phyloP scores from a whole-genome alignment of 1,139 yeast species.

The Yamadazyma diddensiae region DNA sequence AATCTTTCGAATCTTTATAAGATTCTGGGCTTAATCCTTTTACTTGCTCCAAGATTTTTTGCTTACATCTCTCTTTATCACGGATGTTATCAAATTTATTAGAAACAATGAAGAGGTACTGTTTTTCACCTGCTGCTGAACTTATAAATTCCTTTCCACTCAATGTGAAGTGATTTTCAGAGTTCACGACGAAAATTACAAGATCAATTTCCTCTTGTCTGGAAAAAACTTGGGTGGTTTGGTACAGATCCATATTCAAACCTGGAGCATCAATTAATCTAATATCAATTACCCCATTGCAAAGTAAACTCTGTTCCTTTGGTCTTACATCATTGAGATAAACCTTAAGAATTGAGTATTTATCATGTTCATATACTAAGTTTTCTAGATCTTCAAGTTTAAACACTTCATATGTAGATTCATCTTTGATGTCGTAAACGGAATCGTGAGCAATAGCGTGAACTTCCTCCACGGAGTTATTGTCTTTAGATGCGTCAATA shows the following conservation, averaged over 20 bases:
- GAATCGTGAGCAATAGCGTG: conserved; percentile 79
- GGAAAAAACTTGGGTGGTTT: conserved; percentile 92
- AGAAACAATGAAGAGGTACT: conserved; percentile 89
- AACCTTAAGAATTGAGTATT: conserved; percentile 70
- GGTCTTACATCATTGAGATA: conserved; percentile 78
- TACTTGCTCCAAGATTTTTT: conserved; percentile 82
- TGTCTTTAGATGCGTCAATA: conserved; percentile 70
- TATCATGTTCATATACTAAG: conserved; percentile 72
- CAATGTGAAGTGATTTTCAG: conserved; percentile 92
- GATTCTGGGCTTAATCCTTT: conserved; percentile 86
- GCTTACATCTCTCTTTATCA: conserved; percentile 75
- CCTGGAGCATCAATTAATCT: conserved; percentile 97
- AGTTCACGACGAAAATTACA: conserved; percentile 93
- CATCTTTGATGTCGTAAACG: conserved; percentile 59
- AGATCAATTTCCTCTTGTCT: conserved; percentile 97
- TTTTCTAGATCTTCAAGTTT: conserved; percentile 57
- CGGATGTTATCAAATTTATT: conserved; percentile 84
- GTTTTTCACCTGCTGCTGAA: conserved; percentile 88
- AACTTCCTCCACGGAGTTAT: conserved; percentile 77
- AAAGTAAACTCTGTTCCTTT: conserved; percentile 65
- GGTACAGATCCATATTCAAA: conserved; percentile 86
- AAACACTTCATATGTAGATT: conserved; percentile 59
- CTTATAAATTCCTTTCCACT: conserved; percentile 93
- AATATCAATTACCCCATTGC: conserved; percentile 91
- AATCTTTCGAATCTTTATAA: conserved; percentile 78